Base-by-base conservation (phyloP, 345 rosid species). In the Brassica carinata region DNA sequence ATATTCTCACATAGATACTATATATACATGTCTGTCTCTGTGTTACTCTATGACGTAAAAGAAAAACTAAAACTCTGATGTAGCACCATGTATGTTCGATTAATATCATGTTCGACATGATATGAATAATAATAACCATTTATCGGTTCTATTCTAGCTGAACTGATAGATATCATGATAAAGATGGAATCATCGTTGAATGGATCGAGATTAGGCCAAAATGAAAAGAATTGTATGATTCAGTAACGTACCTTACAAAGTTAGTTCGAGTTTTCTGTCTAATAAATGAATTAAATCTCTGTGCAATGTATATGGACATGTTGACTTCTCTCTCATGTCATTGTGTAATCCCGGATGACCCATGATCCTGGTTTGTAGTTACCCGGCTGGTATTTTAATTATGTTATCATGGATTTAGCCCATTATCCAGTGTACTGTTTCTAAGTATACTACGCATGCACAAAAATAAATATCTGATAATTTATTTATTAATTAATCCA, bases 151-250 rank as follows among this genome's bases (percentile, higher is more conserved):
- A 45, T 29, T 72, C 53, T 34, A 57, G 48, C 45, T 7, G 48
- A 14, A 7, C 17, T 29, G 19, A 18, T 58, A 72, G 30, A 58
- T 72, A 8, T 72, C 34, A 36, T 40, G 26, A 8, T 59, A 90
- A 87, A 83, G 81, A 85, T 0, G 91, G 95, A 4, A 78, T 89
- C 10, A 26, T 89, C 9, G 55, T 87, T 71, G 83, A 86, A 34
- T 89, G 95, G 33, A 82, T 92, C 19, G 93, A 90, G 75, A 74
- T 92, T 65, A 85, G 90, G 80, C 95, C 93, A 3, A 81, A 71
- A 64, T 19, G 8, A 57, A 19, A 58, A 13, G 11, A n/a, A 14
- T 58, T 36, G 13, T 36, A 40, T 68, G 19, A 38, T 67, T 36
- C 6, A 15, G 31, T 19, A 31, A 43, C 59, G 7, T 2, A 19